phyloP scores from a whole-genome alignment of 2,329 filamentous ascomycete species.

The Xylariomycetidae sp. region DNA sequence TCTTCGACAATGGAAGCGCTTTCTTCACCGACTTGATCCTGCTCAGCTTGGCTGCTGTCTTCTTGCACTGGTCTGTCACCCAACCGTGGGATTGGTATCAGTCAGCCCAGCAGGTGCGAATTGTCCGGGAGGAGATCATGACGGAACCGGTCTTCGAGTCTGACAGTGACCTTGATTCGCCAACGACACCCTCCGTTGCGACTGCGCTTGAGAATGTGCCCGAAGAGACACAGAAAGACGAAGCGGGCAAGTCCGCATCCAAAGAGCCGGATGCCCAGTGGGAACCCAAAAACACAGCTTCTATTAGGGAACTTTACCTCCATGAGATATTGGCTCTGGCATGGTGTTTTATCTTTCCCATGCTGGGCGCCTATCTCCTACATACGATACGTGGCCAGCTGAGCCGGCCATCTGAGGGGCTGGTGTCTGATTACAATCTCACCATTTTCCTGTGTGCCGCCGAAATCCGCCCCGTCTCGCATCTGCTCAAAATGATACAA shows the following conservation, averaged over 20 bases:
- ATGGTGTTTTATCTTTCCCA: constrained; percentile 73
- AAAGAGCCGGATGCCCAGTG: constrained; percentile 20
- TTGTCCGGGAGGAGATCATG: constrained; percentile 39
- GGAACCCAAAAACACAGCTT: too few species aligned
- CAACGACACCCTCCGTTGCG: constrained; percentile 9
- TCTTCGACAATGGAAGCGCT: constrained; percentile 79
- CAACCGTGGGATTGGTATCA: constrained; percentile 84
- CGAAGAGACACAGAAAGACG: constrained; percentile 31
- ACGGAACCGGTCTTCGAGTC: constrained; percentile 36
- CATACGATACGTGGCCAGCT: constrained; percentile 77
- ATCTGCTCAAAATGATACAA: constrained; percentile 75
- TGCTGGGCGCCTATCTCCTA: constrained; percentile 75
- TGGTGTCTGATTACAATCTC: constrained; percentile 89
- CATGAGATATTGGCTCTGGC: constrained; percentile 71
- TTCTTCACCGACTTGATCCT: constrained; percentile 82
- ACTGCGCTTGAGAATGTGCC: constrained; percentile 36
- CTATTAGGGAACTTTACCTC: constrained; percentile 59
- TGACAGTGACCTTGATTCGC: constrained; percentile 36
- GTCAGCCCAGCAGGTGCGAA: constrained; percentile 58
- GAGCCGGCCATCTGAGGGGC: constrained; percentile 73
- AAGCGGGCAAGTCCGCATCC: constrained; percentile 4
- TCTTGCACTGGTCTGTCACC: constrained; percentile 87
- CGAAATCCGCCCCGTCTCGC: constrained; percentile 76
- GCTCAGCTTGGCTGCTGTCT: constrained; percentile 71
- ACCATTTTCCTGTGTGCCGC: constrained; percentile 84